Conservation (phyloP, 2,329 filamentous ascomycete species). For the Exophiala mesophila region DNA sequence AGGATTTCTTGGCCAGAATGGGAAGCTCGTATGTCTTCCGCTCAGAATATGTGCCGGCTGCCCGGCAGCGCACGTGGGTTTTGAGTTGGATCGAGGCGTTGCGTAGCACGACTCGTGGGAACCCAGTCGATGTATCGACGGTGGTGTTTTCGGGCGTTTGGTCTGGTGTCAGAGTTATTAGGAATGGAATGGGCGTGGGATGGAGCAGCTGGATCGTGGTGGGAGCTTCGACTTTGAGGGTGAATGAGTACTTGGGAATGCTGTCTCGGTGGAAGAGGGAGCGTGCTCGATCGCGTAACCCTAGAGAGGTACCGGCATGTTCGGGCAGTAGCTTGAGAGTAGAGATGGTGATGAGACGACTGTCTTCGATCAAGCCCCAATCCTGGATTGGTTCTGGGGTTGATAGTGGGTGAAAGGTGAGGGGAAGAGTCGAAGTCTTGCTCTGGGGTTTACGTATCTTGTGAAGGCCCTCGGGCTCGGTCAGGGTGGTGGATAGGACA, state of each 20-base stretch:
- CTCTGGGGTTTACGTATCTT: conserved; percentile 15
- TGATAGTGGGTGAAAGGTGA: conserved; percentile 20
- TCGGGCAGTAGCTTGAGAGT: conserved; percentile 19
- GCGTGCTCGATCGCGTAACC: conserved; percentile 18
- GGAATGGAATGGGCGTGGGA: conserved; percentile 15
- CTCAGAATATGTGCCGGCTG: conserved; percentile 12
- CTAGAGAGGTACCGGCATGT: conserved; percentile 13
- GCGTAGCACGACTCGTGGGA: conserved; percentile 11
- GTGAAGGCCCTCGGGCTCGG: conserved; percentile 21
- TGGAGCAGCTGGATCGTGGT: conserved; percentile 19
- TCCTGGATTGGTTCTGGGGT: conserved; percentile 20
- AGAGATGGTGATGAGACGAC: conserved; percentile 15
- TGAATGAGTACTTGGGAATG: conserved; percentile 21
- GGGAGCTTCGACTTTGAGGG: conserved; percentile 14
- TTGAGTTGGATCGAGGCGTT: conserved; percentile 17
- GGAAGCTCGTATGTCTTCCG: conserved; percentile 16
- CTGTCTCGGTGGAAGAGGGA: conserved; percentile 20
- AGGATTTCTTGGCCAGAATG: neutral
- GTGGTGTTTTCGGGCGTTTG: conserved; percentile 10
- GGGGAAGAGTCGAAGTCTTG: conserved; percentile 14
- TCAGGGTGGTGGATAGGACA: conserved; percentile 20
- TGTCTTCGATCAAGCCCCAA: conserved; percentile 9
- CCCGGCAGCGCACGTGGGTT: conserved; percentile 14
- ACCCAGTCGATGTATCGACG: conserved; percentile 11
- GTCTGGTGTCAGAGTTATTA: conserved; percentile 13